Percentiles rank a stretch among this genome's conserved stretches.
phyloP scores from a whole-genome alignment of 371 early-diverging fungal genomes.

The Blastocladiella emersonii region DNA sequence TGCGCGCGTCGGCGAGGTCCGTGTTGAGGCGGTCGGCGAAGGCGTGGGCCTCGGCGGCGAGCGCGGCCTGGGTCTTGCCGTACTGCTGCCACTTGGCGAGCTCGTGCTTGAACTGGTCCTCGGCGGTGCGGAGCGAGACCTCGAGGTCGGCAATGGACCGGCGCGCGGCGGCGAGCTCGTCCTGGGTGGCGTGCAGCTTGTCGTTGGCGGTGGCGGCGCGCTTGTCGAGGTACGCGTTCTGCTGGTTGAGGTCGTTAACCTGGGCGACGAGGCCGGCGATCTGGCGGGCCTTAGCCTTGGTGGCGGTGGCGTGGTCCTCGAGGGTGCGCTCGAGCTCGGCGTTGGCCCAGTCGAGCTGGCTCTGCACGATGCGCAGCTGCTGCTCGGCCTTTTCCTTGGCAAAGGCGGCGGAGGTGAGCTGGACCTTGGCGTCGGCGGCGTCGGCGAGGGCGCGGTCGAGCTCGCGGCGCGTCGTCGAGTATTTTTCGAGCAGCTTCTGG shows the following conservation, averaged over 20 bases:
- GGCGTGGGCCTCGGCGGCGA: not conserved
- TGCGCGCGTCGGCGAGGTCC: not conserved
- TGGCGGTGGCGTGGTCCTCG: not conserved
- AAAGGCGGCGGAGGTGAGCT: not conserved
- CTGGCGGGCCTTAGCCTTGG: not conserved
- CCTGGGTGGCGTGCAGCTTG: not conserved
- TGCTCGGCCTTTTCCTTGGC: not conserved
- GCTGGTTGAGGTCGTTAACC: not conserved
- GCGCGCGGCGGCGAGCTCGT: not conserved
- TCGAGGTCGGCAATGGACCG: not conserved
- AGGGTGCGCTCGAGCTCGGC: not conserved
- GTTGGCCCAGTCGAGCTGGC: not conserved
- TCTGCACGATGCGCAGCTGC: not conserved
- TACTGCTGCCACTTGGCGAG: not conserved
- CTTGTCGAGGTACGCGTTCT: not conserved
- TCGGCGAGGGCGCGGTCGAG: not conserved
- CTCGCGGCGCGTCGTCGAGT: not conserved
- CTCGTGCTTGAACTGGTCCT: conserved; percentile 1
- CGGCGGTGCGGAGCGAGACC: not conserved
- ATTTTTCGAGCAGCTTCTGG: not conserved
- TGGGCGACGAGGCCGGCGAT: not conserved
- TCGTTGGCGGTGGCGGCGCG: not conserved
- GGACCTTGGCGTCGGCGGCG: not conserved
- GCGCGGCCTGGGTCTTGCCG: not conserved
- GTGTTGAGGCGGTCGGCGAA: not conserved